Percentiles rank a stretch among this genome's conserved stretches.
These are phyloP conservation scores for Elsinoe fawcettii DNA, from an alignment of 2,329 filamentous ascomycete genomes.

Conservation along the genomic window DNA sequence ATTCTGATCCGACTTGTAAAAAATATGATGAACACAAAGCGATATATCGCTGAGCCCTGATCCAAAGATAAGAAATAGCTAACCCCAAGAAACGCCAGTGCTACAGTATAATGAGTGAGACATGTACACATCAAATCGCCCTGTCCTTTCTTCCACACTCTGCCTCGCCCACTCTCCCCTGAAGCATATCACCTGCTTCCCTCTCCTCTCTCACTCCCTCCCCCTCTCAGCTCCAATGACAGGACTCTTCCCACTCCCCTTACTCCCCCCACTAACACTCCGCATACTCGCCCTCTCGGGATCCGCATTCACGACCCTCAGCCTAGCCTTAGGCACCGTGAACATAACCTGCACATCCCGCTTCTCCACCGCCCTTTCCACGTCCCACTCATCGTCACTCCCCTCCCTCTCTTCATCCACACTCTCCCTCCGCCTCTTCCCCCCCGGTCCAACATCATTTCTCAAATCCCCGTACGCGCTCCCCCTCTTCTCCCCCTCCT, in stretches of 20 bases:
- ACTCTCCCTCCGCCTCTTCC: slow-evolving; percentile 27
- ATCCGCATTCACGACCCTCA: slow-evolving; percentile 84
- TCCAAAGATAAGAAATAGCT: not conserved
- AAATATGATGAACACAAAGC: not conserved
- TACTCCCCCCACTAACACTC: slow-evolving; percentile 27
- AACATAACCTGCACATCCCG: slow-evolving; percentile 63
- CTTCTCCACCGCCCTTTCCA: slow-evolving; percentile 40
- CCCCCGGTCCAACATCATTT: no score
- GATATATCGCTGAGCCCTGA: not conserved
- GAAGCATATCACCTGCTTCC: not conserved
- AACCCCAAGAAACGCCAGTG: not conserved
- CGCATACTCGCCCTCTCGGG: slow-evolving; percentile 34
- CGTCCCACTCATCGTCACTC: slow-evolving; percentile 40
- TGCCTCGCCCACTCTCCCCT: no score
- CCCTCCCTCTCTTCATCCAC: slow-evolving; percentile 27
- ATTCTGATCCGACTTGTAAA: not conserved
- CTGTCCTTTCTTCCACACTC: not conserved
- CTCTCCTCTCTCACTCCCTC: not conserved
- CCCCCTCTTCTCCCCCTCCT: slow-evolving; percentile 22
- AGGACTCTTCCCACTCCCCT: slow-evolving; percentile 5
- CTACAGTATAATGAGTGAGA: not conserved
- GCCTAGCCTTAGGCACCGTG: slow-evolving; percentile 76
- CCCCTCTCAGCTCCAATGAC: not conserved
- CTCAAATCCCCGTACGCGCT: not conserved
- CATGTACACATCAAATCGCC: not conserved